Base-by-base conservation (phyloP, 768 basidiomycete genomes). In the Leucogyrophana mollusca region DNA sequence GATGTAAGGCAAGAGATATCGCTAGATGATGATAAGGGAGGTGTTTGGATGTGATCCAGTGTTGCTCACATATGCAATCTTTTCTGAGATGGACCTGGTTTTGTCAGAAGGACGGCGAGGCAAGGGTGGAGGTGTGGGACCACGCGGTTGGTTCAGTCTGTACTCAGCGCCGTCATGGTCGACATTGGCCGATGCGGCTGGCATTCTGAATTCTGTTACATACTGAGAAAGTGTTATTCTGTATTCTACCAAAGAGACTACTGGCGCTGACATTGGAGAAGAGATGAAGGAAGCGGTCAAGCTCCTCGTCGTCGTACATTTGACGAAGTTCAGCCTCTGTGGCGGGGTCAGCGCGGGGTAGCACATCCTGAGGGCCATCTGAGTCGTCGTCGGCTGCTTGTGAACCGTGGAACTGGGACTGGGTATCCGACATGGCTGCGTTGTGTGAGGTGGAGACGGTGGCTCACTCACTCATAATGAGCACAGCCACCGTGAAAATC, bases 281-380 rank as follows among this genome's bases (percentile, higher is more conserved):
- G n/a, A 85, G 57, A 35, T 65, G 57, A 22, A 86, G 62, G 57
- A 82, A 85, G 21, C 80, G 67, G 13, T 80, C 72, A 11, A 84
- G 77, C 64, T 85, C 82, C 57, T 84, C 82, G 43, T 77, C 72
- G 20, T 86, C 83, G 50, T 79, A 85, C 21, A 80, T 54, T 33
- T 78, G 73, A 33, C 85, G 69, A 16, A 86, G 67, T 53, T 83
- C 68, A 20, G 64, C 60, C 56, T 85, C 81, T 7, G 74, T 30
- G 27, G 13, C 27, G 13, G 6, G 27, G 27, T 30, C 27, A 30
- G 6, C 27, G 6, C 13, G 27, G 13, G 27, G 13, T 6, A 30
- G 7, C 13, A 7, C 27, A 30, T 30, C 27, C 27, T 30, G 7
- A 30, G 27, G 7, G 27, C 6, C 27, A n/a, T n/a, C n/a, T n/a